phyloP scores from a whole-genome alignment of 352 stramenopile species.

The Phytophthora meadii region DNA sequence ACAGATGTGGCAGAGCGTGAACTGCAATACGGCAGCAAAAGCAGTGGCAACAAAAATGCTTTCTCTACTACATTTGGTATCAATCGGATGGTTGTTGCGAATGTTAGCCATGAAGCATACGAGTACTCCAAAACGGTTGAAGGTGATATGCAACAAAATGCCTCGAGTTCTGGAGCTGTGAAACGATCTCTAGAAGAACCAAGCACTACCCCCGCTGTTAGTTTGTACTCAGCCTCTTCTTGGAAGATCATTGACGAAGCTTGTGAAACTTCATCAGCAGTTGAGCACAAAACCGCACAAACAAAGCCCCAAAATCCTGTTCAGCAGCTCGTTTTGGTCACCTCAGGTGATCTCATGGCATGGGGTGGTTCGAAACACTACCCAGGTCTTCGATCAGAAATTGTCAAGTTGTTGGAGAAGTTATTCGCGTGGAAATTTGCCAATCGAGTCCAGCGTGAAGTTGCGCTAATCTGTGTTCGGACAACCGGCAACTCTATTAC shows the following conservation, averaged over 20 bases:
- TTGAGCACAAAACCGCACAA: constrained; percentile 1
- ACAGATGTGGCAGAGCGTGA: constrained; percentile 71
- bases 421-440: constrained; percentile 73
- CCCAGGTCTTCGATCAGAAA: constrained; percentile 47
- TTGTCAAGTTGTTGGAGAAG: constrained; percentile 68
- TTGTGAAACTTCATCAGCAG: constrained; percentile 23
- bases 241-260: constrained; percentile 76
- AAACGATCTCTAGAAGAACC: constrained; percentile 12
- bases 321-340: constrained; percentile 63
- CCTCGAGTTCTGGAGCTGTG: too few species aligned
- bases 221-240: constrained; percentile 56
- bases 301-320: constrained; percentile 36
- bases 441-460: constrained; percentile 36
- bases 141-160: constrained; percentile 8
- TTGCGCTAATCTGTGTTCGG: constrained; percentile 54
- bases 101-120: constrained; percentile 60
- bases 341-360: constrained; percentile 58
- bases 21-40: constrained; percentile 51
- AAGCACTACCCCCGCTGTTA: constrained; percentile 23
- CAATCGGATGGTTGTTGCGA: constrained; percentile 59
- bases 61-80: constrained; percentile 57
- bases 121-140: constrained; percentile 29
- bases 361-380: constrained; percentile 41
- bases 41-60: constrained; percentile 61
- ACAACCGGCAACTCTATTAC: constrained; percentile 46